Evolutionary conservation across 169 alveolate species (phyloP).

Genomic region (Hepatocystis sp.): DNA sequence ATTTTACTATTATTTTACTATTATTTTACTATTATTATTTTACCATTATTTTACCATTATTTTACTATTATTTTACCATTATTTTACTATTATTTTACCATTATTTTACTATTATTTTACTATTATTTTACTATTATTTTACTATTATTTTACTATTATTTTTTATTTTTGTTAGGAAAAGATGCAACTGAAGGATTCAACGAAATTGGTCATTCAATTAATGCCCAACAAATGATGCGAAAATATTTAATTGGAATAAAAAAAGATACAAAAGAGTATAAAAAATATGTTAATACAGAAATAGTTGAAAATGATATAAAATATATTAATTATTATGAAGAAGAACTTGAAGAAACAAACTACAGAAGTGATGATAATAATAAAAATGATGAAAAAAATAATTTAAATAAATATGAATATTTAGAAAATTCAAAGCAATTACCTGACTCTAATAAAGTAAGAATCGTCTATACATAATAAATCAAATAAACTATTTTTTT

Average conservation of each 20-base stretch:
- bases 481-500: too few relatives aligned
- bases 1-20: too few relatives aligned
- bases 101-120: background rate
- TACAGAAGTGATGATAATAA: too few relatives aligned
- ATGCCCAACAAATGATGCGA: slow-evolving; percentile 60
- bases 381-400: too few relatives aligned
- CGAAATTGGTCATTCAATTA: slow-evolving; percentile 54
- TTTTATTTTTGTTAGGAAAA: slow-evolving; percentile 24
- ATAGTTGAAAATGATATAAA: slow-evolving; percentile 41
- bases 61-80: background rate
- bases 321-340: slow-evolving; percentile 47
- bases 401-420: too few relatives aligned
- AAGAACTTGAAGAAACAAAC: slow-evolving; percentile 39
- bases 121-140: background rate
- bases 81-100: background rate
- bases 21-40: too few relatives aligned
- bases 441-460: too few relatives aligned
- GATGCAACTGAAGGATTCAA: slow-evolving; percentile 61
- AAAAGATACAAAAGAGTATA: slow-evolving; percentile 25
- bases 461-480: too few relatives aligned
- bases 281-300: slow-evolving; percentile 18
- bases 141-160: background rate
- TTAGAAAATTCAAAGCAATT: too few relatives aligned
- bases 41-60: too few relatives aligned
- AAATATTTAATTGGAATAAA: slow-evolving; percentile 54